Base-by-base conservation (phyloP, 2,329 filamentous ascomycete genomes). In the Diplodia seriata region DNA sequence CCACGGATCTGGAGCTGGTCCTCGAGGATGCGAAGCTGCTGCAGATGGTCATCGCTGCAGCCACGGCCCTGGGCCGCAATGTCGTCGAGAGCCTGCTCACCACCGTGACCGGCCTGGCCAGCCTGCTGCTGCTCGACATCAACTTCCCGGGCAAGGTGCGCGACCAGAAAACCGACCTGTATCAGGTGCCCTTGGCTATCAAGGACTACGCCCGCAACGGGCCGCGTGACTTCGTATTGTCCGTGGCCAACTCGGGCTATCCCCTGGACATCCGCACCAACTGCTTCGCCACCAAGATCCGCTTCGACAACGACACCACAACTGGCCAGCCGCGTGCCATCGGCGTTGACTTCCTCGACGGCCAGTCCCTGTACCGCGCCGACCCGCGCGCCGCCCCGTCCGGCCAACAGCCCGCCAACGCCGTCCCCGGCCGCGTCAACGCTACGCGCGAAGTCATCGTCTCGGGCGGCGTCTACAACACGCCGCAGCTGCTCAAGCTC, bases 241-340 rank as follows among this genome's bases (percentile, higher is more conserved):
- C 81, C 56, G 79, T 82, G 9, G 80, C 81, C 20, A 82, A 84
- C 70, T 84, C 83, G 5, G 79, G 79, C 68, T 88, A 87, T 73
- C 84, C 82, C 51, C 83, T 89, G 1, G 85, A 87, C 68, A 80
- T 89, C 65, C 80, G 82, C 53, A 80, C 84, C 2, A 90, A 90
- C 78, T 87, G 84, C 50, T 79, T 91, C 61, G 91, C 86, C 70
- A 89, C 90, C 64, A 89, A 89, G 76, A 78, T 93, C 75, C 81
- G 81, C 47, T 90, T 89, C 71, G 89, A 90, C 18, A 56, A 56
- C 50, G 85, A 89, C 3, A 87, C 87, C 74, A 86, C 85, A 20
- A 85, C 85, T 63, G 53, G 53, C 53, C 81, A 84, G 70, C 82
- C 87, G 2, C 89, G 74, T 36, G 81, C 81, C 2, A 78, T 75